Percentiles rank a stretch among this genome's conserved stretches.
These are phyloP conservation scores for Boletellus ananiceps DNA, from an alignment of 768 basidiomycete genomes.

Conservation along the genomic window DNA sequence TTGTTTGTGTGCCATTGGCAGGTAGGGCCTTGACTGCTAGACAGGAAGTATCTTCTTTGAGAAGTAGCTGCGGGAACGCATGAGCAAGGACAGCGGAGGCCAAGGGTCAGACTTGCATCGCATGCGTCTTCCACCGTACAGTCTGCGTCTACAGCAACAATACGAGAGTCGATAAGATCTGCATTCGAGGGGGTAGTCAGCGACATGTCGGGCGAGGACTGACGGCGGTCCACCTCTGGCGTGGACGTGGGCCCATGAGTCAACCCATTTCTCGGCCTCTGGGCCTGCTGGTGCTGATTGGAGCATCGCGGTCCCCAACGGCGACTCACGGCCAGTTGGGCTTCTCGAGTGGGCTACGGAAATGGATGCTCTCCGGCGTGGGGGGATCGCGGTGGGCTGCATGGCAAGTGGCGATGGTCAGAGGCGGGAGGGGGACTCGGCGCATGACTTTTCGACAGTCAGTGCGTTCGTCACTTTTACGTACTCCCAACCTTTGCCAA, in stretches of 20 bases:
- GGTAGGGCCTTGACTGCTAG: slow-evolving; percentile 51
- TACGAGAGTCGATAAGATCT: slow-evolving; percentile 70
- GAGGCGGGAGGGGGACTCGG: slow-evolving; percentile 4
- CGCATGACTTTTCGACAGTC: slow-evolving; percentile 17
- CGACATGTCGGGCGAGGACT: background rate
- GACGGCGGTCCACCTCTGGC: slow-evolving; percentile 48
- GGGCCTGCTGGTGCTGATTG: slow-evolving; percentile 15
- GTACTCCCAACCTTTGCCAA: slow-evolving; percentile 10
- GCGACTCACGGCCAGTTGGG: slow-evolving; percentile 16
- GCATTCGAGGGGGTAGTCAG: background rate
- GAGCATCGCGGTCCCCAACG: slow-evolving; percentile 3
- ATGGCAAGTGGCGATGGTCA: slow-evolving; percentile 3
- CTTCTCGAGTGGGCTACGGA: slow-evolving; percentile 13
- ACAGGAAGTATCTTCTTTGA: slow-evolving; percentile 60
- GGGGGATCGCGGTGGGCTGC: slow-evolving; percentile 12
- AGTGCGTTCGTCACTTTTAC: slow-evolving; percentile 14
- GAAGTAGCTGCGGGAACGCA: slow-evolving; percentile 43
- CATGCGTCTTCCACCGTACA: slow-evolving; percentile 79
- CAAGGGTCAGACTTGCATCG: slow-evolving; percentile 45
- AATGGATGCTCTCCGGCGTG: slow-evolving; percentile 18
- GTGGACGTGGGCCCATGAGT: slow-evolving; percentile 49
- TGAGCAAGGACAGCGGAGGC: background rate
- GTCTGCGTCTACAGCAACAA: slow-evolving; percentile 65
- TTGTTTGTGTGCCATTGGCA: slow-evolving; percentile 7
- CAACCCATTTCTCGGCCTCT: slow-evolving; percentile 51